These are phyloP conservation scores for Leccinellum albellum DNA, from an alignment of 768 basidiomycete genomes.

Conservation along the genomic window DNA sequence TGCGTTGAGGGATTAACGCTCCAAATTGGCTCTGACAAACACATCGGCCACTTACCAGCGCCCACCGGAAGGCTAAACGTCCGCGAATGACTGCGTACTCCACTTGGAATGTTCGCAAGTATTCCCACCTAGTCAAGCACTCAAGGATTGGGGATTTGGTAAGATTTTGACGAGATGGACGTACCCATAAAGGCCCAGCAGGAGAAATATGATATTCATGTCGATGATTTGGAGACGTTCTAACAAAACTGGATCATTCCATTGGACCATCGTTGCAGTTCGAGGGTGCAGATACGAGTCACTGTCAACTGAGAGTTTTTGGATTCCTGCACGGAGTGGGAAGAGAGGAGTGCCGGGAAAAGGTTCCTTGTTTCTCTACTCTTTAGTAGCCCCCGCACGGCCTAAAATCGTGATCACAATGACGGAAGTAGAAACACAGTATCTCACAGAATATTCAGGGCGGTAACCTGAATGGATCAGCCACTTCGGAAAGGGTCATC, in stretches of 20 bases:
- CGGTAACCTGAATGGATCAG: neutral
- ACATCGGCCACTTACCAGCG: constrained; percentile 16
- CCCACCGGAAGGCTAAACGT: constrained; percentile 24
- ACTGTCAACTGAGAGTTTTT: neutral
- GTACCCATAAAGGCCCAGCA: constrained; percentile 24
- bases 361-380: neutral
- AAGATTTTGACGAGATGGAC: neutral
- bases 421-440: neutral
- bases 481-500: neutral
- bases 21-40: neutral
- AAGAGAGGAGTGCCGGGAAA: neutral
- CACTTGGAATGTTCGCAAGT: constrained; percentile 13
- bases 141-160: neutral
- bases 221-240: neutral
- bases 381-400: neutral
- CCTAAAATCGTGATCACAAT: neutral
- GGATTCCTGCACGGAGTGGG: neutral
- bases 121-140: constrained; percentile 24
- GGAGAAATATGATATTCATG: constrained; percentile 13
- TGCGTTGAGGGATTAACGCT: neutral
- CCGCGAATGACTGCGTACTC: constrained; percentile 24
- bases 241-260: constrained; percentile 8
- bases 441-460: constrained; percentile 11
- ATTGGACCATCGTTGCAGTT: constrained; percentile 19
- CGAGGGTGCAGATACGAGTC: neutral